A percentile compares a stretch with the other conserved stretches of the same genome.
Evolutionary conservation across 2,329 filamentous ascomycete genomes (phyloP).

Genomic region (Fusarium verrucosum): DNA sequence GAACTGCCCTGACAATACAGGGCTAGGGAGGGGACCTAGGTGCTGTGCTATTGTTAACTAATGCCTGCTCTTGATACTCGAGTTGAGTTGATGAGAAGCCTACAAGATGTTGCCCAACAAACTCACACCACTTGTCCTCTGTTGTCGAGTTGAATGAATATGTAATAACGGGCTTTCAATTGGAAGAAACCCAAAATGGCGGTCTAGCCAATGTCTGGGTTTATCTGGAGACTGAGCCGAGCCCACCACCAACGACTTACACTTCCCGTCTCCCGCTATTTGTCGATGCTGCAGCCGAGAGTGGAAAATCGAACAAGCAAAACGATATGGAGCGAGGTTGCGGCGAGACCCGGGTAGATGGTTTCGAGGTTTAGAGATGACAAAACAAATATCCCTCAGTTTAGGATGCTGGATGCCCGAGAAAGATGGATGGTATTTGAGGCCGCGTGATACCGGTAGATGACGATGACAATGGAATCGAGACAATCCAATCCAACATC

Average conservation of each 20-base stretch:
- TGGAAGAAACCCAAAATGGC: constrained; percentile 46
- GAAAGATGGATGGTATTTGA: background rate
- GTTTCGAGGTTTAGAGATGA: background rate
- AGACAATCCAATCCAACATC: constrained; percentile 21
- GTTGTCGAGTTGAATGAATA: constrained; percentile 19
- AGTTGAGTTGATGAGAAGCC: background rate
- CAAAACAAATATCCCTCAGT: background rate
- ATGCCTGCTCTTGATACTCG: background rate
- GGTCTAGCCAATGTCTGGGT: constrained; percentile 37
- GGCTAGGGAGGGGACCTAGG: constrained; percentile 17
- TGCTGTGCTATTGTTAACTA: constrained; percentile 1
- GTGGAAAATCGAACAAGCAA: constrained; percentile 17
- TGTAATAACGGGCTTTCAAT: constrained; percentile 48
- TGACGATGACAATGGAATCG: constrained; percentile 30
- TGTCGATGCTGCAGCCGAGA: constrained; percentile 32
- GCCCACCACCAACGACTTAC: constrained; percentile 31
- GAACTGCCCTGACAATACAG: constrained; percentile 24
- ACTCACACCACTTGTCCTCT: constrained; percentile 8
- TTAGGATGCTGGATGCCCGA: background rate
- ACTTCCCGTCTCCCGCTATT: constrained; percentile 29
- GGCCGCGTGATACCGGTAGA: constrained; percentile 35
- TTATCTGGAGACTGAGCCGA: constrained; percentile 25
- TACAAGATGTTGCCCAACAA: background rate
- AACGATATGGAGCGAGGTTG: constrained; percentile 6
- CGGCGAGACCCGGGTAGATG: constrained; percentile 6